Conservation (phyloP, 2,329 filamentous ascomycete species). For the Verticillium isaacii region DNA sequence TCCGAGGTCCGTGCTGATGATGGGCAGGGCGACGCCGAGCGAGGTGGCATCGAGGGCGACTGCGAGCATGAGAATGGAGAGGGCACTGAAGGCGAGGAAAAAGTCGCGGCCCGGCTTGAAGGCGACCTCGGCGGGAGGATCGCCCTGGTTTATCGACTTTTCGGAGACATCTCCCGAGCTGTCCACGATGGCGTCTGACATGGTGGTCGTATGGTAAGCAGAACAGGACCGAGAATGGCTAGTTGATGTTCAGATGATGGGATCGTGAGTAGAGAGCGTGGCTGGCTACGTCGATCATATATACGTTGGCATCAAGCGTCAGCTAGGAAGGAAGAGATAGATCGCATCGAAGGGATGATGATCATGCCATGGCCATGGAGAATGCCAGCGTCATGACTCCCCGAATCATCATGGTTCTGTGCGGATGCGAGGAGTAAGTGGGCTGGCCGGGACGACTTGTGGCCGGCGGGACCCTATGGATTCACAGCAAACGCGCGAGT, state of each 20-base stretch:
- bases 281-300: not conserved
- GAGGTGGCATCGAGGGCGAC: conserved; percentile 57
- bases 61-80: conserved; percentile 40
- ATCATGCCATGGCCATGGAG: not conserved
- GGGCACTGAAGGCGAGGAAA: conserved; percentile 42
- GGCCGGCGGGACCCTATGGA: not conserved
- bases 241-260: too few relatives aligned
- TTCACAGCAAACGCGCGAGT: not conserved
- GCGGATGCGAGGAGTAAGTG: not conserved
- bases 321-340: not conserved
- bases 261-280: too few relatives aligned
- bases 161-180: not conserved
- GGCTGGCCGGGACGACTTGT: not conserved
- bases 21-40: conserved; percentile 44
- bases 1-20: conserved; percentile 42
- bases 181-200: not conserved
- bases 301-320: not conserved
- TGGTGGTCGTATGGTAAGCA: not conserved
- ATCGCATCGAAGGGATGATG: not conserved
- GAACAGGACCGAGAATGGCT: too few relatives aligned
- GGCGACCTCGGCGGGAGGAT: conserved; percentile 7
- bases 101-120: conserved; percentile 31
- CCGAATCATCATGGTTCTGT: not conserved
- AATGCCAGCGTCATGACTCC: not conserved
- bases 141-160: not conserved